Conservation (phyloP, 192 early-diverging fungal genomes). For the Coemansia sp. region DNA sequence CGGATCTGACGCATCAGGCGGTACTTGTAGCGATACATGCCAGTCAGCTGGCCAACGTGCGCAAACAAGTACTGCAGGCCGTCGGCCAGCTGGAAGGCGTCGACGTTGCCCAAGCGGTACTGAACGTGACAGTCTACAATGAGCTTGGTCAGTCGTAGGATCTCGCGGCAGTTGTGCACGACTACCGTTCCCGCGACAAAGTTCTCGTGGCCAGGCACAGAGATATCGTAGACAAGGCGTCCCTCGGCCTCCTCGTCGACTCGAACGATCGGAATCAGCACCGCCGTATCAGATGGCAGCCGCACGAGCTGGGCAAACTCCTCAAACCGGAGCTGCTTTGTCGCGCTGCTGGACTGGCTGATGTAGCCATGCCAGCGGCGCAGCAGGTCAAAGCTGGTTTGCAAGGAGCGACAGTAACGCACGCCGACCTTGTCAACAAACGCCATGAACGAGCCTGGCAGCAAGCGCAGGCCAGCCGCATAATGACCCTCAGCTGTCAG, state of each 20-base stretch:
- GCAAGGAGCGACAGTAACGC: conserved; percentile 34
- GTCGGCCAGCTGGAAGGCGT: conserved; percentile 99
- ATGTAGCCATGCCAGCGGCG: conserved; percentile 43
- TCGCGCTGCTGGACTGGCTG: background rate
- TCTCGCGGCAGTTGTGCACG: conserved; percentile 81
- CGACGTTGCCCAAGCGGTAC: conserved; percentile 96
- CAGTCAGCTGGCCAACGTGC: conserved; percentile 97
- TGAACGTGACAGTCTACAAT: conserved; percentile 98
- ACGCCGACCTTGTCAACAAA: conserved; percentile 43
- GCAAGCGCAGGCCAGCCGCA: conserved; percentile 12
- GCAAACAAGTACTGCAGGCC: conserved; percentile 99
- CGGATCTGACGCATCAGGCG: conserved; percentile 96
- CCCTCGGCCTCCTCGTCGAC: conserved; percentile 6
- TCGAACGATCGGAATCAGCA: conserved; percentile 27
- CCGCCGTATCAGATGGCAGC: conserved; percentile 22
- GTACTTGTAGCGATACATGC: conserved; percentile 99
- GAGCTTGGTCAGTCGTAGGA: conserved; percentile 94
- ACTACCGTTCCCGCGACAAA: conserved; percentile 55
- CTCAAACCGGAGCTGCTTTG: background rate
- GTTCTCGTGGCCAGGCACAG: conserved; percentile 55
- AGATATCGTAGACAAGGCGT: conserved; percentile 54
- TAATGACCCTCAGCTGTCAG: background rate
- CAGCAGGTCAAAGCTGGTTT: conserved; percentile 17
- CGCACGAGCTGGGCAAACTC: conserved; percentile 18
- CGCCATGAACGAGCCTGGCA: conserved; percentile 6